Evolutionary conservation across 352 stramenopile species (phyloP).

Genomic region (Phytophthora cactorum): DNA sequence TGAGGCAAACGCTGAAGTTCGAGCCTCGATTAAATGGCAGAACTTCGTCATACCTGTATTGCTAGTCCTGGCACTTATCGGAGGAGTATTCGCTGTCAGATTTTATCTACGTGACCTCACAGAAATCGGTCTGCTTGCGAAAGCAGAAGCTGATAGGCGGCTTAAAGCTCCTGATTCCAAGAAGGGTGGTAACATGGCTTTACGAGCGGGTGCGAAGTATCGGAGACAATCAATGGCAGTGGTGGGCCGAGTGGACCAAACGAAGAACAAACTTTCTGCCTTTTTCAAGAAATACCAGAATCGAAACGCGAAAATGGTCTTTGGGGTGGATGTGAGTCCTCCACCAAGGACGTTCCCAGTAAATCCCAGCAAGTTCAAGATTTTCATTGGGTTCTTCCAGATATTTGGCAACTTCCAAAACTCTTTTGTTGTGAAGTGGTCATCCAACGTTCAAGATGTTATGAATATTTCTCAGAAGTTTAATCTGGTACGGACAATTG

Average conservation of each 20-base stretch:
- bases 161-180: slow-evolving; percentile 38
- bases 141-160: slow-evolving; percentile 64
- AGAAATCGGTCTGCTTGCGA: slow-evolving; percentile 63
- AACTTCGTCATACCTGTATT: slow-evolving; percentile 78
- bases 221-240: slow-evolving; percentile 27
- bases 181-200: slow-evolving; percentile 27
- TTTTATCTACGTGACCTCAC: slow-evolving; percentile 67
- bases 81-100: slow-evolving; percentile 44
- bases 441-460: slow-evolving; percentile 52
- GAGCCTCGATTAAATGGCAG: slow-evolving; percentile 63
- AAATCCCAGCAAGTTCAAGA: slow-evolving; percentile 79
- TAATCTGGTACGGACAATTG: slow-evolving; percentile 55
- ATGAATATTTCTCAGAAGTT: slow-evolving; percentile 78
- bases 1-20: slow-evolving; percentile 55
- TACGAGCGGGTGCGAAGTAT: slow-evolving; percentile 33
- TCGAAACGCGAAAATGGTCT: slow-evolving; percentile 49
- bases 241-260: slow-evolving; percentile 30
- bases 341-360: slow-evolving; percentile 52
- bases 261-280: slow-evolving; percentile 39
- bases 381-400: slow-evolving; percentile 84
- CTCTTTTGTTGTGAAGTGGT: slow-evolving; percentile 76
- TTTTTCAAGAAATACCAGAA: slow-evolving; percentile 19
- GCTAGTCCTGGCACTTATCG: slow-evolving; percentile 41
- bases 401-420: slow-evolving; percentile 83
- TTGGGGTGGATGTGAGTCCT: slow-evolving; percentile 64